Percentiles rank a stretch among this genome's conserved stretches.
Evolutionary conservation across 495 filamentous ascomycete species (phyloP).

Genomic region (Podospora anserina): DNA sequence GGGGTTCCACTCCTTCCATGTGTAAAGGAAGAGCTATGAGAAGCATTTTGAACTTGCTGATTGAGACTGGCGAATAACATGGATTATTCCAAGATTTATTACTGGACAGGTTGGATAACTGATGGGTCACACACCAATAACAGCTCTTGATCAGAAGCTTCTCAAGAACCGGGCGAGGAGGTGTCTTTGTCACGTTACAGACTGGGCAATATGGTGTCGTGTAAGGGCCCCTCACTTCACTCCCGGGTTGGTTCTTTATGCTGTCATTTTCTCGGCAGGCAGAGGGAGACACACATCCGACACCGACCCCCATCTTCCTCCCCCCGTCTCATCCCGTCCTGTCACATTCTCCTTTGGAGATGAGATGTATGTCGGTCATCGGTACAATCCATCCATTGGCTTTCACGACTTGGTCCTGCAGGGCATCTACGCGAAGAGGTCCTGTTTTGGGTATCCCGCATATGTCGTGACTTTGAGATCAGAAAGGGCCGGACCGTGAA

Average conservation of each 20-base stretch:
- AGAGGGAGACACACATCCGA: not conserved
- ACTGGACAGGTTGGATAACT: not conserved
- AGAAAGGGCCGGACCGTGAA: conserved; percentile 3
- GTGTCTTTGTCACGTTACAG: not conserved
- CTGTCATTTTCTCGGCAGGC: not conserved
- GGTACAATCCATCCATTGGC: not conserved
- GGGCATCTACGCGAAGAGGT: not conserved
- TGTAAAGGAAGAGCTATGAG: not conserved
- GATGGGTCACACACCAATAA: not conserved
- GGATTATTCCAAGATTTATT: not conserved
- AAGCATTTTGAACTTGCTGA: not conserved
- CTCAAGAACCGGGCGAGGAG: not conserved
- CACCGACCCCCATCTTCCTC: not conserved
- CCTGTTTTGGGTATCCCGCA: conserved; percentile 5
- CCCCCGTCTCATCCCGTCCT: not conserved
- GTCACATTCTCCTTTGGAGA: not conserved
- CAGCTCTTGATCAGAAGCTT: not conserved
- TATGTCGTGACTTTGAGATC: not conserved
- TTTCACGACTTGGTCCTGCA: not conserved
- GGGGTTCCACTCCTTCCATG: not conserved
- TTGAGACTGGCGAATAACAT: not conserved
- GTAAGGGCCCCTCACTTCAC: not conserved
- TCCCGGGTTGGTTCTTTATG: not conserved
- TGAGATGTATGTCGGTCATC: not conserved
- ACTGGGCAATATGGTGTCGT: not conserved